These are phyloP conservation scores for Plasmodium relictum DNA, from an alignment of 169 alveolate species.

Conservation along the genomic window DNA sequence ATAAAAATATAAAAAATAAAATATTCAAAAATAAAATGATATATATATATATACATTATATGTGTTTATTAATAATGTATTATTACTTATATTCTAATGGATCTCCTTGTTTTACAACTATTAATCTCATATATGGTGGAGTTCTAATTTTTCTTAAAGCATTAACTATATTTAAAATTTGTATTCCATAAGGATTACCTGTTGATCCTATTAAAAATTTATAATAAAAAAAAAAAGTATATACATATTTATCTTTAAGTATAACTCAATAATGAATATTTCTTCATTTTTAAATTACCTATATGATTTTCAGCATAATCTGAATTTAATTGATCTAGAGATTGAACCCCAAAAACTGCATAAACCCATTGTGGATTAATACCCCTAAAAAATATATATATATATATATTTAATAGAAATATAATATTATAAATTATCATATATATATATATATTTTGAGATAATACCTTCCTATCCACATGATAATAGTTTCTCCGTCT, in stretches of 20 bases:
- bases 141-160: conserved; percentile 79
- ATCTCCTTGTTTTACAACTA: conserved; percentile 88
- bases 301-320: conserved; percentile 88
- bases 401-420: not conserved
- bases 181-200: conserved; percentile 83
- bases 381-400: conserved; percentile 59
- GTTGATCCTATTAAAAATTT: conserved; percentile 45
- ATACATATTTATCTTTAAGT: not conserved
- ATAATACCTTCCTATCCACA: conserved; percentile 92
- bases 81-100: conserved; percentile 83
- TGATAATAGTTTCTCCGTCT: conserved; percentile 90
- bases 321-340: conserved; percentile 86
- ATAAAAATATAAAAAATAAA: not conserved
- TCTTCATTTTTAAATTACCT: conserved; percentile 62
- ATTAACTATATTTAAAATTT: conserved; percentile 81
- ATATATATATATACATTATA: not conserved
- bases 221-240: not conserved
- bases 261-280: not conserved
- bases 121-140: conserved; percentile 84
- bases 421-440: not conserved
- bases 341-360: conserved; percentile 86
- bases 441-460: not conserved
- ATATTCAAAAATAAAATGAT: not conserved
- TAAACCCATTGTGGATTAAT: conserved; percentile 87
- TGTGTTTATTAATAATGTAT: not conserved